Evolutionary conservation across 2,329 filamentous ascomycete species (phyloP).

Genomic region (Neocucurbitaria cava): DNA sequence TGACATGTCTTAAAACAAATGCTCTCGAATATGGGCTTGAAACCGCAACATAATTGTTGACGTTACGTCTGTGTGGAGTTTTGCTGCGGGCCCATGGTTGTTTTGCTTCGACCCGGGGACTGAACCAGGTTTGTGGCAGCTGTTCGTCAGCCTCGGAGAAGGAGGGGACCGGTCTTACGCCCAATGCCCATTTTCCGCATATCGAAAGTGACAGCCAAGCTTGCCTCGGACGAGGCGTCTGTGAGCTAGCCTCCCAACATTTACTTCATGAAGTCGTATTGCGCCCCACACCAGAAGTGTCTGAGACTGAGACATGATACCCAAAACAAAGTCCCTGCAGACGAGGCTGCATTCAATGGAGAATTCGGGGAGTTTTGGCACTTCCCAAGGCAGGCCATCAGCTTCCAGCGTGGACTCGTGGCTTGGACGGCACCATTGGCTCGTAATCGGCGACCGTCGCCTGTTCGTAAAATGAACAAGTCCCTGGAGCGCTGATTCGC

Average conservation of each 20-base stretch:
- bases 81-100: neutral
- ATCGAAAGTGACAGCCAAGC: slow-evolving; percentile 28
- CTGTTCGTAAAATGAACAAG: slow-evolving; percentile 37
- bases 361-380: slow-evolving; percentile 11
- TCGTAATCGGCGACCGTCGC: slow-evolving; percentile 37
- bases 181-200: slow-evolving; percentile 33
- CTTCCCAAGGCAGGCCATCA: slow-evolving; percentile 19
- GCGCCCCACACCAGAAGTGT: slow-evolving; percentile 20
- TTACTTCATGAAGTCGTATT: slow-evolving; percentile 20
- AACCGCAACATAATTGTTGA: neutral
- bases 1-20: neutral
- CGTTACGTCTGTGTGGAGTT: neutral
- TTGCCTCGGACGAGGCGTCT: slow-evolving; percentile 16
- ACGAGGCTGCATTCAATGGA: slow-evolving; percentile 15
- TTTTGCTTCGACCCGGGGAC: neutral
- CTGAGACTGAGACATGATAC: slow-evolving; percentile 20
- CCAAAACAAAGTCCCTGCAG: neutral
- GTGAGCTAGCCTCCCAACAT: slow-evolving; percentile 29
- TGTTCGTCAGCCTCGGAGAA: slow-evolving; percentile 40
- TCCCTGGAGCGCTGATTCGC: slow-evolving; percentile 37
- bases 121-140: slow-evolving; percentile 28
- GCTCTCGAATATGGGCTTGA: neutral
- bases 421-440: slow-evolving; percentile 29
- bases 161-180: slow-evolving; percentile 40
- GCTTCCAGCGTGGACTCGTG: slow-evolving; percentile 21